Conservation (phyloP, 176 grass and related monocot species). For the Bromus sterilis region DNA sequence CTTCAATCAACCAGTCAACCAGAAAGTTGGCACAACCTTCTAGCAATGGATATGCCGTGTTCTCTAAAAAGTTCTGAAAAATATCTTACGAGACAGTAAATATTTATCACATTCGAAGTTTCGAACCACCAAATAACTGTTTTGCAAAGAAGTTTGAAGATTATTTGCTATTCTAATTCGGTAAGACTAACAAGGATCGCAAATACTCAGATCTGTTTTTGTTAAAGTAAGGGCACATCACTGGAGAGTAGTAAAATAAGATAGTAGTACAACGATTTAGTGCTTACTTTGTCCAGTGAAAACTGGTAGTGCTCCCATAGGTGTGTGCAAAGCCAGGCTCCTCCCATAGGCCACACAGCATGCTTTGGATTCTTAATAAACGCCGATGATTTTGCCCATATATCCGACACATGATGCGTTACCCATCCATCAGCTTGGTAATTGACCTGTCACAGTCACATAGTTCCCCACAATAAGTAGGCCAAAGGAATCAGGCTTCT, state of each 20-base stretch:
- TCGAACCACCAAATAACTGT: background rate
- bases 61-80: constrained; percentile 54
- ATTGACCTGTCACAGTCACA: constrained; percentile 48
- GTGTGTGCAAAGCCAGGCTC: constrained; percentile 80
- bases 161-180: background rate
- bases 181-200: background rate
- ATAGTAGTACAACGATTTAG: background rate
- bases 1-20: constrained; percentile 63
- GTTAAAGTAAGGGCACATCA: background rate
- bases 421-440: constrained; percentile 68
- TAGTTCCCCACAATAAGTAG: background rate
- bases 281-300: constrained; percentile 65
- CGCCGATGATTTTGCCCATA: constrained; percentile 89
- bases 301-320: constrained; percentile 75
- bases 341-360: constrained; percentile 85
- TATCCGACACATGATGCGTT: constrained; percentile 62
- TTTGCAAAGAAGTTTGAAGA: background rate
- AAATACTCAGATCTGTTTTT: background rate
- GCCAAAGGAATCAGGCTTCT: background rate
- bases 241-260: background rate
- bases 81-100: background rate
- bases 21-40: constrained; percentile 69
- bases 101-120: background rate
- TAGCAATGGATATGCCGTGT: constrained; percentile 68
- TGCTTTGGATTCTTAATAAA: constrained; percentile 39